Evolutionary conservation across 2,329 filamentous ascomycete genomes (phyloP).

Genomic region (Cladophialophora carrionii): DNA sequence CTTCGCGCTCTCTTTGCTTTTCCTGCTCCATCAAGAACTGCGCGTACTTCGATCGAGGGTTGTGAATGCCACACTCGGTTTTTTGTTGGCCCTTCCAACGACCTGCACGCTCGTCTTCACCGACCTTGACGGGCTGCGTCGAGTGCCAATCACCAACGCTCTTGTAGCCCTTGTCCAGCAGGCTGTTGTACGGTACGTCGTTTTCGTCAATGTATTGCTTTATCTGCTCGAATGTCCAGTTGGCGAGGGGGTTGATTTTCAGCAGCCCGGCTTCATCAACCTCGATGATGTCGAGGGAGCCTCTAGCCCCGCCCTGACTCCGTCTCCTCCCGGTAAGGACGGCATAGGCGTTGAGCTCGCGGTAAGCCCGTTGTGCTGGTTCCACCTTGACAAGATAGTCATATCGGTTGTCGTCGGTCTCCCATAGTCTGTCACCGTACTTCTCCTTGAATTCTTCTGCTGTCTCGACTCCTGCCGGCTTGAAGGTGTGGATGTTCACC

Average conservation of each 20-base stretch:
- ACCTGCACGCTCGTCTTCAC: conserved; percentile 93
- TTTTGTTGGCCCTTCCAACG: conserved; percentile 96
- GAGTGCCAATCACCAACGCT: conserved; percentile 98
- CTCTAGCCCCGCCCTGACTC: conserved; percentile 90
- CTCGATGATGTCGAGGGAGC: conserved; percentile 87
- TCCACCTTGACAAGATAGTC: conserved; percentile 98
- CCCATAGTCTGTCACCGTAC: conserved; percentile 83
- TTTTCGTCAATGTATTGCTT: conserved; percentile 83
- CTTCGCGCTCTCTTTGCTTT: conserved; percentile 65
- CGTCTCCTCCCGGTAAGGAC: conserved; percentile 89
- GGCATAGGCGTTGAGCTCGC: conserved; percentile 82
- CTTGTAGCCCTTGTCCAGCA: conserved; percentile 95
- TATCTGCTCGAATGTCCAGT: conserved; percentile 91
- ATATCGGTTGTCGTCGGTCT: conserved; percentile 83
- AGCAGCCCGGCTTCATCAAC: conserved; percentile 87
- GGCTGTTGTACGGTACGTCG: conserved; percentile 88
- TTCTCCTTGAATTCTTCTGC: conserved; percentile 76
- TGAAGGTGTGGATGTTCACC: conserved; percentile 84
- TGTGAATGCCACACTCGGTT: conserved; percentile 98
- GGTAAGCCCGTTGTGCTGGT: conserved; percentile 87
- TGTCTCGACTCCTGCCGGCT: conserved; percentile 74
- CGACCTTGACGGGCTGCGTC: conserved; percentile 83
- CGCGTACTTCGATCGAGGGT: conserved; percentile 91
- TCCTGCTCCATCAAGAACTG: conserved; percentile 78
- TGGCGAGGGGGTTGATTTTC: conserved; percentile 96